Evolutionary conservation across 2,329 filamentous ascomycete genomes (phyloP).

Genomic region (Hypoxylon sp.): DNA sequence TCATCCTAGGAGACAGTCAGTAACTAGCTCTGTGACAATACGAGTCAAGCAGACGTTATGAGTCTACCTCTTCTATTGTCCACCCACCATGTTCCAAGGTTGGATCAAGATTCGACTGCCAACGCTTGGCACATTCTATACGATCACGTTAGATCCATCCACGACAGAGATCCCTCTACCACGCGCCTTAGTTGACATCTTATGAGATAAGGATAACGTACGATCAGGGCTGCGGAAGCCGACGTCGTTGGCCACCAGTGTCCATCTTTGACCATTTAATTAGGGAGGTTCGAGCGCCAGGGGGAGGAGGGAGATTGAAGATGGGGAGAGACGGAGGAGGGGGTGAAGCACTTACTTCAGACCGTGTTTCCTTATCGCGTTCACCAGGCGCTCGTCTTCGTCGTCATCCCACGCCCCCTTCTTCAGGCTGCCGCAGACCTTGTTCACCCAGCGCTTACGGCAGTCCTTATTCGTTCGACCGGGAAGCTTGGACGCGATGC

Average conservation of each 20-base stretch:
- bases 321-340: too few relatives aligned
- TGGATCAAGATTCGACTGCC: slow-evolving; percentile 54
- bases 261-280: slow-evolving; percentile 48
- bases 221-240: slow-evolving; percentile 44
- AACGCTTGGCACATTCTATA: slow-evolving; percentile 56
- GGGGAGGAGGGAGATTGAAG: too few relatives aligned
- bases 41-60: neutral
- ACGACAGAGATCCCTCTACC: neutral
- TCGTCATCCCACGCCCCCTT: slow-evolving; percentile 26
- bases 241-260: slow-evolving; percentile 51
- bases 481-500: slow-evolving; percentile 27
- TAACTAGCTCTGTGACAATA: neutral
- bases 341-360: slow-evolving; percentile 42
- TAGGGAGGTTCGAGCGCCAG: slow-evolving; percentile 1
- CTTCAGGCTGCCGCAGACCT: slow-evolving; percentile 24
- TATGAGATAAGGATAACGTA: slow-evolving; percentile 19
- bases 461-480: slow-evolving; percentile 32
- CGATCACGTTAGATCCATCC: too few relatives aligned
- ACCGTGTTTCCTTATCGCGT: slow-evolving; percentile 49
- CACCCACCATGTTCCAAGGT: slow-evolving; percentile 44
- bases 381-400: slow-evolving; percentile 39
- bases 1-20: slow-evolving; percentile 24
- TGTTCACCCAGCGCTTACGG: slow-evolving; percentile 33
- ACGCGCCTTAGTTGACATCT: too few relatives aligned
- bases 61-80: slow-evolving; percentile 34